Evolutionary conservation across 805 yeast genomes (phyloP).

Genomic region (Ogataea allantospora): DNA sequence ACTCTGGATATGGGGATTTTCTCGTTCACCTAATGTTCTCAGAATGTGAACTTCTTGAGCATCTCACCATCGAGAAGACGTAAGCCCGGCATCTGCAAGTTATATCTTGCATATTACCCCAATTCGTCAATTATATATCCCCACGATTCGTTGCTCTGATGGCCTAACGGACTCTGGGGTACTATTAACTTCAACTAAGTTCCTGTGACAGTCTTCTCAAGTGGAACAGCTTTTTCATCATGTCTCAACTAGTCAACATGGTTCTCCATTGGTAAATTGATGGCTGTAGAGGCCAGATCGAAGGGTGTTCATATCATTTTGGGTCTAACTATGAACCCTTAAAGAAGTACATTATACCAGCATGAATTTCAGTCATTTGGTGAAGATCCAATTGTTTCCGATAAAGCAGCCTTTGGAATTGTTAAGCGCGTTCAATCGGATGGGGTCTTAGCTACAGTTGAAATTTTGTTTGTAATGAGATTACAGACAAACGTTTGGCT

Average conservation of each 20-base stretch:
- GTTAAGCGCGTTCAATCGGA: slow-evolving; percentile 55
- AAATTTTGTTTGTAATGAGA: slow-evolving; percentile 63
- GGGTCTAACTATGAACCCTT: slow-evolving; percentile 41
- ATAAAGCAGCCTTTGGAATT: slow-evolving; percentile 45
- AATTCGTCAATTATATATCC: slow-evolving; percentile 36
- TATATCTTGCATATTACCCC: slow-evolving; percentile 44
- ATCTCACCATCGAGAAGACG: slow-evolving; percentile 33
- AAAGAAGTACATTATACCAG: slow-evolving; percentile 45
- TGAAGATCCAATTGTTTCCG: slow-evolving; percentile 36
- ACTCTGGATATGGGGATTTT: no score
- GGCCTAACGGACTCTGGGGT: slow-evolving; percentile 51
- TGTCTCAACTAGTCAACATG: slow-evolving; percentile 43
- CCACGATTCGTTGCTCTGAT: slow-evolving; percentile 39
- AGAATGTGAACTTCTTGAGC: slow-evolving; percentile 18
- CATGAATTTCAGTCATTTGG: slow-evolving; percentile 22
- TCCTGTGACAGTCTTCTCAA: slow-evolving; percentile 44
- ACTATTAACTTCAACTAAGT: slow-evolving; percentile 46
- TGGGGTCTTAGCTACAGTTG: slow-evolving; percentile 55
- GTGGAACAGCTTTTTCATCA: slow-evolving; percentile 47
- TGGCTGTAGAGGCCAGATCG: slow-evolving; percentile 45
- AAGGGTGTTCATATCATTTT: slow-evolving; percentile 43
- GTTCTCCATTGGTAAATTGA: slow-evolving; percentile 39
- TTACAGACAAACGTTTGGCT: slow-evolving; percentile 53
- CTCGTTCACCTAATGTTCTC: slow-evolving; percentile 34
- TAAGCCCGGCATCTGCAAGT: slow-evolving; percentile 26